Conservation (phyloP, 768 basidiomycete species). For the Favolaschia claudopus region DNA sequence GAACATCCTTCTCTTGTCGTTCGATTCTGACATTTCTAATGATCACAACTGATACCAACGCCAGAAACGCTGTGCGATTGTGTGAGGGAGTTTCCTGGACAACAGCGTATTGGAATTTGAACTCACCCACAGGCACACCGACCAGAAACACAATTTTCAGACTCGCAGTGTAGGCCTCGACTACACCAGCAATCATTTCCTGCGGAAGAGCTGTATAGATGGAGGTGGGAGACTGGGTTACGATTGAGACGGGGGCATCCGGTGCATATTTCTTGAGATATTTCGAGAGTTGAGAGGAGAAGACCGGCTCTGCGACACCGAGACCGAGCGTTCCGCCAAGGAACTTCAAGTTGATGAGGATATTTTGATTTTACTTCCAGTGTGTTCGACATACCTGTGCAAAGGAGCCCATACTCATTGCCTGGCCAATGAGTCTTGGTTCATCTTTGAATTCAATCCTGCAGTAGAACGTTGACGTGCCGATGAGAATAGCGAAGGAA, state of each 20-base stretch:
- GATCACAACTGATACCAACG: no score
- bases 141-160: constrained; percentile 5
- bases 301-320: constrained; percentile 17
- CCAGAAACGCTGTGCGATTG: no score
- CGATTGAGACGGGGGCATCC: not conserved
- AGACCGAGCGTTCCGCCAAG: constrained; percentile 17
- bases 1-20: no score
- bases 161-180: not conserved
- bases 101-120: no score
- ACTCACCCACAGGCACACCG: constrained; percentile 10
- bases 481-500: not conserved
- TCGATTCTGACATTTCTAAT: no score
- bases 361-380: not conserved
- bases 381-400: not conserved
- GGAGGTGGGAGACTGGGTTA: not conserved
- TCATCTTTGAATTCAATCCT: constrained; percentile 3
- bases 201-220: constrained; percentile 2
- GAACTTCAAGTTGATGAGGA: constrained; percentile 1
- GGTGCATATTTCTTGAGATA: constrained; percentile 13
- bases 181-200: constrained; percentile 1
- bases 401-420: constrained; percentile 3
- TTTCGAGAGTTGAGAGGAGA: constrained; percentile 7
- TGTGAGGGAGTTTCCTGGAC: no score
- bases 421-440: constrained; percentile 8
- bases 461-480: not conserved